Evolutionary conservation across 2,329 filamentous ascomycete species (phyloP), one percentile per base, ranked within the genome.

Genomic region (Epicoccum nigrum): DNA sequence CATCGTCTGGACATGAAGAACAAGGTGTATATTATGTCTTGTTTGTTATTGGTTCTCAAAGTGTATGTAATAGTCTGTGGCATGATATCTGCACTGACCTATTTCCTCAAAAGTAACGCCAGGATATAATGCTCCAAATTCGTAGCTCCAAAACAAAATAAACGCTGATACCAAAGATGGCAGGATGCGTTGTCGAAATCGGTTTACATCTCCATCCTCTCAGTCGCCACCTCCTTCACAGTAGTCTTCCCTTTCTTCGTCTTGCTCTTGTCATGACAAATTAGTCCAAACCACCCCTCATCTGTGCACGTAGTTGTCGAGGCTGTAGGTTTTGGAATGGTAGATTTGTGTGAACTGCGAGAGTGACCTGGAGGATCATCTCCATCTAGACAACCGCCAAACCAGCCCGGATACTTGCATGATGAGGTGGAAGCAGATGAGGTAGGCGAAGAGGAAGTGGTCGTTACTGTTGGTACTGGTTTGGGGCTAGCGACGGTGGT

Each of bases 301-400:
- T 55, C 54, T 3, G 61, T 67, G 27, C 68, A 71, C 1, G 63
- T 47, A 9, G 62, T 65, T 4, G 59, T 32, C 1, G 52, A 52
- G 8, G 61, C 23, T 4, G 60, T 65, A 3, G 62, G 52, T 1
- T 59, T 62, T 9, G 58, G 52, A 13, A 56, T 55, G 62, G 17
- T 72, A 3, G 45, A 41, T 15, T 45, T 45, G 35, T 72, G 17
- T 67, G 68, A 65, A 67, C 33, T 51, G 15, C 53, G 56, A 8
- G 60, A 59, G 28, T 58, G 54, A 4, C 67, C 70, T 5, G 75
- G 76, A 44, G 79, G 74, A 7, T 70, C 72, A 0, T 76, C 77
- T 32, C 78, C 75, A 54, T 84, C 81, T 3, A 81, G 74, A 48
- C 77, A 79, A 8, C 74, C 71, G 30, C 77, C 77, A 58, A 79